Conservation (phyloP, 306 rosid species). For the Ziziphus jujuba region DNA sequence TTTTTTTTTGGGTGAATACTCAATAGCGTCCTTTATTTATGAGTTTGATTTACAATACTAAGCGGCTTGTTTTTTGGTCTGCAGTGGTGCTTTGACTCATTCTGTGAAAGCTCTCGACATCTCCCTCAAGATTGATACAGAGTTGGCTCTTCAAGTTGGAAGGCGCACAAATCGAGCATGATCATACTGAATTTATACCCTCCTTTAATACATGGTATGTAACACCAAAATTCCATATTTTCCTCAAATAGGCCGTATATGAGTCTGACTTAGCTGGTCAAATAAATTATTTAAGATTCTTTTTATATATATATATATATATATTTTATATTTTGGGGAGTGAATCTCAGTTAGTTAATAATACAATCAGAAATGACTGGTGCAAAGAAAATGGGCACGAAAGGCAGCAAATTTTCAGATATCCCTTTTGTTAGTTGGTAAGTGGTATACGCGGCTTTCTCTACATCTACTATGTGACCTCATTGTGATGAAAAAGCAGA, state of each 20-base stretch:
- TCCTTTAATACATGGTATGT: conserved; percentile 9
- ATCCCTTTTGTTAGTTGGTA: conserved; percentile 3
- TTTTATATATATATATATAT: too few relatives aligned
- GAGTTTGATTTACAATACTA: not conserved
- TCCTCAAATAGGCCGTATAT: not conserved
- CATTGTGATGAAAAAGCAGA: not conserved
- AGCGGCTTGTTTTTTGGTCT: conserved; percentile 15
- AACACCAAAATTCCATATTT: not conserved
- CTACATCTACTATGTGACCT: conserved; percentile 5
- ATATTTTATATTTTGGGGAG: too few relatives aligned
- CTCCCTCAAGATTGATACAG: conserved; percentile 92
- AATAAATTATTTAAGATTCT: too few relatives aligned
- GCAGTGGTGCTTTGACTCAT: conserved; percentile 93
- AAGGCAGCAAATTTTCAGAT: too few relatives aligned
- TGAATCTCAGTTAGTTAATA: too few relatives aligned
- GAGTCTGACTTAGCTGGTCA: too few relatives aligned
- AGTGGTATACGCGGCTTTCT: not conserved
- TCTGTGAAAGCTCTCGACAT: conserved; percentile 93
- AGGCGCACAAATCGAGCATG: conserved; percentile 86
- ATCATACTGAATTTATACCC: conserved; percentile 13
- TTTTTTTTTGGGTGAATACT: too few relatives aligned
- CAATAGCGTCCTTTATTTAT: too few relatives aligned
- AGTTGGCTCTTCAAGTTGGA: conserved; percentile 89
- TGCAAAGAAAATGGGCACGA: too few relatives aligned
- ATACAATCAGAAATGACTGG: too few relatives aligned